Base-by-base conservation (phyloP, 2,329 filamentous ascomycete genomes). In the Sclerotinia borealis region DNA sequence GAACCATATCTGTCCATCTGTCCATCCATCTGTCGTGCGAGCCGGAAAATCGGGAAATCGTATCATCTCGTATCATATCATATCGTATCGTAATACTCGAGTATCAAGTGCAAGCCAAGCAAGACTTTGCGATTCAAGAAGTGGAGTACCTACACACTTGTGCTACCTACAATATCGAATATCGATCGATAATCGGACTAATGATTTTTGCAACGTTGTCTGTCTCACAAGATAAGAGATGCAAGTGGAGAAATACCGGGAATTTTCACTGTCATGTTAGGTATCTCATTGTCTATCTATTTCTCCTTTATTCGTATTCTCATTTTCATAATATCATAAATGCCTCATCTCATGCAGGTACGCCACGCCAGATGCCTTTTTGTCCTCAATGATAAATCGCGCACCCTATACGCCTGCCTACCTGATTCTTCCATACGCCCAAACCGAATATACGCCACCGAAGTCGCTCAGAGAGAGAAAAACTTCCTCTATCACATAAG, bases 401-500 rank as follows among this genome's bases (percentile, higher is more conserved):
- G 13, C 54, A 45, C 62, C 43, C 59, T 55, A 59, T 61, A 29
- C 41, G 45, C 31, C 36, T 39, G 51, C 41, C 13, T 22, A 43
- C 47, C 36, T 31, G 25, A 25, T 25, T 47, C 60, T 34, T 34
- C 45, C 34, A 49, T 63, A 58, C 51, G 60, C 60, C 59, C 34
- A 55, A 58, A 51, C 8, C 41, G 27, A 19, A 41, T 27, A n/a
- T 48, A 22, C 43, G 60, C 51, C 60, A 43, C 27, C 39, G 6
- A 41, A 47, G 41, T 17, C 25, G 19, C 22, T 19, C 31, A 37
- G 17, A 39, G 9, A 27, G 9, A 27, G 13, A 2, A 10, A 22
- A 25, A 22, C 41, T 37, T 29, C 27, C 37, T 61, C 52, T 56
- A 66, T 29, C 36, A 47, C 51, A 65, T 56, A 22, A 67, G 50